These are phyloP conservation scores for Saussurea involucrata DNA, from an alignment of 129 eudicot genomes.

Conservation along the genomic window DNA sequence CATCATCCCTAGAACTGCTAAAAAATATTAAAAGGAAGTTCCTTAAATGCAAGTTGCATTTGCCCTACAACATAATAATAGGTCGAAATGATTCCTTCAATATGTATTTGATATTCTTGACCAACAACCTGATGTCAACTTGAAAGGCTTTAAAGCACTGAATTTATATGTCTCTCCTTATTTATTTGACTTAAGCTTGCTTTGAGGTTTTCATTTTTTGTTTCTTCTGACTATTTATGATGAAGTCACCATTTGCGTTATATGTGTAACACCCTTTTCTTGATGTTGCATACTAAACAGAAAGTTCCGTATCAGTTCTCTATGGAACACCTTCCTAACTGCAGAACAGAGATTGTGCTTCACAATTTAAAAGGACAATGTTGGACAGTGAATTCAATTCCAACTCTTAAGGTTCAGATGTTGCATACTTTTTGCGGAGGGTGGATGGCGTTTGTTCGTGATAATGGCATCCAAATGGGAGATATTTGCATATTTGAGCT, in stretches of 20 bases:
- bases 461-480: slow-evolving; percentile 67
- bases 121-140: too few species aligned
- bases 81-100: too few species aligned
- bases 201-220: not conserved
- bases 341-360: slow-evolving; percentile 64
- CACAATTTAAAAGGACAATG: slow-evolving; percentile 65
- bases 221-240: not conserved
- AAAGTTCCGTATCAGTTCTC: slow-evolving; percentile 71
- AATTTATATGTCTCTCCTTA: too few species aligned
- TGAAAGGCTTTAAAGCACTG: too few species aligned
- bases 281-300: slow-evolving; percentile 33
- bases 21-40: too few species aligned
- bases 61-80: too few species aligned
- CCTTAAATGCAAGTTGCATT: too few species aligned
- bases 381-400: slow-evolving; percentile 81
- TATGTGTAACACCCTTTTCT: not conserved
- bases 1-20: too few species aligned
- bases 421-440: slow-evolving; percentile 93
- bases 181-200: not conserved
- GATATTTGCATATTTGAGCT: slow-evolving; percentile 92
- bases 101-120: too few species aligned
- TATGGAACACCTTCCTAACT: slow-evolving; percentile 63
- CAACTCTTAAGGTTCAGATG: slow-evolving; percentile 56
- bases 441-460: slow-evolving; percentile 94
- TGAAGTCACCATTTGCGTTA: not conserved